Evolutionary conservation across 2,329 filamentous ascomycete species (phyloP).

Genomic region (Furcasterigmium furcatum): DNA sequence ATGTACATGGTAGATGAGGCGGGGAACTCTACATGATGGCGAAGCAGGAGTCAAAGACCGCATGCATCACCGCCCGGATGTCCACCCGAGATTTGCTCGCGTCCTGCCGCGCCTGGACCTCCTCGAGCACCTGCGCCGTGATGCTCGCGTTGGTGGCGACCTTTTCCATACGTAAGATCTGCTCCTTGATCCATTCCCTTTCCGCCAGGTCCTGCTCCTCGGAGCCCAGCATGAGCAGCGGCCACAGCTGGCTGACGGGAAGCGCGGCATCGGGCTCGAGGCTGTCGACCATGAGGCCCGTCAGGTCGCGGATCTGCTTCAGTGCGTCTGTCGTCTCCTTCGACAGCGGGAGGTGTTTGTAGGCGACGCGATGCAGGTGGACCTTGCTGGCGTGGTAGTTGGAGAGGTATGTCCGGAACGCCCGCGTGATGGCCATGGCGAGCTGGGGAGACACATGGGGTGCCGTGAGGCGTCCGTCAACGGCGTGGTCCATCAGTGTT

Average conservation of each 20-base stretch:
- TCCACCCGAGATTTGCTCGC: conserved; percentile 33
- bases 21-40: conserved; percentile 49
- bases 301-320: conserved; percentile 41
- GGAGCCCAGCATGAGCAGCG: conserved; percentile 50
- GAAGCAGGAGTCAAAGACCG: conserved; percentile 48
- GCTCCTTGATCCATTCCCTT: conserved; percentile 45
- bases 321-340: conserved; percentile 43
- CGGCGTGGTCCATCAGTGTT: conserved; percentile 52
- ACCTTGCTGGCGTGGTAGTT: conserved; percentile 55
- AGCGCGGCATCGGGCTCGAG: conserved; percentile 38
- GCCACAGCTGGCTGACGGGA: conserved; percentile 56
- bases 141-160: conserved; percentile 40
- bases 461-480: conserved; percentile 45
- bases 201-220: conserved; percentile 47
- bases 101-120: conserved; percentile 41
- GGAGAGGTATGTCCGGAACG: conserved; percentile 52
- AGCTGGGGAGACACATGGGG: conserved; percentile 45
- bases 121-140: conserved; percentile 41
- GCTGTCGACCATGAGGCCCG: conserved; percentile 37
- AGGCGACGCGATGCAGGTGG: conserved; percentile 54
- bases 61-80: conserved; percentile 43
- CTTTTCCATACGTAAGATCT: conserved; percentile 44
- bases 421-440: conserved; percentile 45
- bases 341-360: conserved; percentile 49
- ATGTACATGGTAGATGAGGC: too few species aligned